These are phyloP conservation scores for Claviceps pazoutovae DNA, from an alignment of 2,329 filamentous ascomycete genomes.

Conservation along the genomic window DNA sequence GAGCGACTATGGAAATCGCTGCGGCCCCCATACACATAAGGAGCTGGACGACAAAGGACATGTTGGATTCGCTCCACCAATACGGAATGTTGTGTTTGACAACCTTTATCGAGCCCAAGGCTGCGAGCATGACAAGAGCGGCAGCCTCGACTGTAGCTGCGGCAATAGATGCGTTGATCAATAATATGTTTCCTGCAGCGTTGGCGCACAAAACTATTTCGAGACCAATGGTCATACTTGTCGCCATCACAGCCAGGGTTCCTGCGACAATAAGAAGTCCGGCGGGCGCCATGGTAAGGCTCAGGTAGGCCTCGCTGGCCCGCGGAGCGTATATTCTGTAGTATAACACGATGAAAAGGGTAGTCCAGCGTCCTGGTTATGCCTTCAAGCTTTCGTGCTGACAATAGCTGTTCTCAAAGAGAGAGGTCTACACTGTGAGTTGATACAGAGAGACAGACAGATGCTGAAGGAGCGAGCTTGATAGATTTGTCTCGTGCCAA, in stretches of 20 bases:
- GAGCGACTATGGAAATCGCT: slow-evolving; percentile 28
- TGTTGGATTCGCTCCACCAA: slow-evolving; percentile 12
- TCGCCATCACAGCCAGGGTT: slow-evolving; percentile 9
- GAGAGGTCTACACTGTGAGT: too few relatives aligned
- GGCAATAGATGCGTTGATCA: slow-evolving; percentile 10
- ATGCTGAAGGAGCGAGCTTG: not conserved
- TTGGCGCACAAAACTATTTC: slow-evolving; percentile 8
- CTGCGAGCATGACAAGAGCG: slow-evolving; percentile 13
- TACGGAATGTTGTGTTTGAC: slow-evolving; percentile 10
- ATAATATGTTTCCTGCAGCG: slow-evolving; percentile 1
- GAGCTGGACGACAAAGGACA: slow-evolving; percentile 18
- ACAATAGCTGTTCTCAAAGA: not conserved
- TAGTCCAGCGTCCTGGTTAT: not conserved
- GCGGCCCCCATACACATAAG: slow-evolving; percentile 30
- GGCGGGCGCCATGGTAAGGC: slow-evolving; percentile 7
- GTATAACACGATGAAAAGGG: not conserved
- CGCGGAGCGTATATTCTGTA: not conserved
- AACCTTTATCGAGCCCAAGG: slow-evolving; percentile 21
- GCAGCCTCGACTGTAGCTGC: slow-evolving; percentile 17
- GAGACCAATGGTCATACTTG: slow-evolving; percentile 8
- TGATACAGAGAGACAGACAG: not conserved
- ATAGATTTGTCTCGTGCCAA: not conserved
- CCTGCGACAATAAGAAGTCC: slow-evolving; percentile 5
- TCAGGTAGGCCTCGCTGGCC: not conserved
- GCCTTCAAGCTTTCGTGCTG: not conserved